Conservation (phyloP, 345 rosid species). For the Acer yangbiense region DNA sequence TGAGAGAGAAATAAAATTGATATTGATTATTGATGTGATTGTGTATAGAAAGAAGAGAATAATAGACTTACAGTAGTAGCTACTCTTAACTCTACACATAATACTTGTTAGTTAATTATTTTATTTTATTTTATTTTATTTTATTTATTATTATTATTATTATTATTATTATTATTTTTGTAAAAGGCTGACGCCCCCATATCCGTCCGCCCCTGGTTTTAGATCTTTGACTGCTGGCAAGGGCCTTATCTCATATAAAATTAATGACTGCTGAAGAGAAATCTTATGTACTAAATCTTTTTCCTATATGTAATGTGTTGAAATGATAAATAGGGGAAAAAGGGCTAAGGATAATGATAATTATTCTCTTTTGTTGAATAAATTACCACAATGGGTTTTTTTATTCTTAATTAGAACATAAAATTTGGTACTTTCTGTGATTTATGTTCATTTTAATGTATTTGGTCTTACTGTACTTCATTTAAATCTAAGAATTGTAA, state of each 20-base stretch:
- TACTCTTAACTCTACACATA: no score
- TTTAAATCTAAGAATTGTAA: not conserved
- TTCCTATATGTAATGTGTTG: not conserved
- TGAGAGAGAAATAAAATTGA: no score
- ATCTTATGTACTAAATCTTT: not conserved
- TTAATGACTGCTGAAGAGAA: not conserved
- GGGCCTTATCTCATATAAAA: not conserved
- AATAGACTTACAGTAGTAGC: no score
- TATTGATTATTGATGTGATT: no score
- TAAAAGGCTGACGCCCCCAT: no score
- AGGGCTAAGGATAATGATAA: not conserved
- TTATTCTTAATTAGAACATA: not conserved
- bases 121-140: no score
- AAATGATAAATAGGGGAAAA: not conserved
- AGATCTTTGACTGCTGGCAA: not conserved
- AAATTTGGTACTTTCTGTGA: not conserved
- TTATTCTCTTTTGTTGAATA: not conserved
- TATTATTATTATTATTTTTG: no score
- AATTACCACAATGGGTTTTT: not conserved
- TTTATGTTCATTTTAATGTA: not conserved
- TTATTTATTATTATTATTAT: no score
- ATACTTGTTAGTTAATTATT: no score
- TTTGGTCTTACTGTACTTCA: not conserved
- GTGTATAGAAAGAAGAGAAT: no score
- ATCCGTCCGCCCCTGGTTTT: not conserved